Conservation (phyloP, 2,329 filamentous ascomycete species). For the Colletotrichum eremochloae region DNA sequence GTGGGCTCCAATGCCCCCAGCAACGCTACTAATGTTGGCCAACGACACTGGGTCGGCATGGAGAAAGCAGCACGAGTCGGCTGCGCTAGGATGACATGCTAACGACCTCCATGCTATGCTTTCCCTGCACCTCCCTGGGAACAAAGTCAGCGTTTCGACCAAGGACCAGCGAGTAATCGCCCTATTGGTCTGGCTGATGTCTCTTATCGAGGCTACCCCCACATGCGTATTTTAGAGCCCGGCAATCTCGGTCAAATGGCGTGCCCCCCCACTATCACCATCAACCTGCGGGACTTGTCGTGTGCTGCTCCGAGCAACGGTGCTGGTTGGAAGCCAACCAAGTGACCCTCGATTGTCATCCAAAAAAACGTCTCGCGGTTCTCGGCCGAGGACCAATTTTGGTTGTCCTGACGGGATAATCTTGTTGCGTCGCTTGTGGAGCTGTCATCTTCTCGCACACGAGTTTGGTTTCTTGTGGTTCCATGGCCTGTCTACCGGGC, state of each 20-base stretch:
- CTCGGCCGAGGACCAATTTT: slow-evolving; percentile 27
- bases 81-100: slow-evolving; percentile 21
- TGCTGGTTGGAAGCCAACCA: slow-evolving; percentile 40
- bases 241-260: slow-evolving; percentile 43
- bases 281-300: slow-evolving; percentile 34
- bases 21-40: slow-evolving; percentile 31
- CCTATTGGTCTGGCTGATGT: slow-evolving; percentile 29
- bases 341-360: slow-evolving; percentile 32
- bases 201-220: slow-evolving; percentile 37
- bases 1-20: slow-evolving; percentile 20
- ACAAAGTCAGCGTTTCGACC: slow-evolving; percentile 35
- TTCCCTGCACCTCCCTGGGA: slow-evolving; percentile 32
- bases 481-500: slow-evolving; percentile 18
- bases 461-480: not conserved
- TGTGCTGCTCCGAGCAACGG: slow-evolving; percentile 9
- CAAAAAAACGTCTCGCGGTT: slow-evolving; percentile 12
- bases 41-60: slow-evolving; percentile 20
- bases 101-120: slow-evolving; percentile 30
- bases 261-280: slow-evolving; percentile 30
- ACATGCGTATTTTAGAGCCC: slow-evolving; percentile 39
- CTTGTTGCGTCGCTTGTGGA: slow-evolving; percentile 6
- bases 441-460: slow-evolving; percentile 3
- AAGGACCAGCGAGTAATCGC: slow-evolving; percentile 19
- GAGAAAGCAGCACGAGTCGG: slow-evolving; percentile 34
- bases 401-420: slow-evolving; percentile 1